Base-by-base conservation (phyloP, 2,329 filamentous ascomycete species). In the Geosmithia flava region DNA sequence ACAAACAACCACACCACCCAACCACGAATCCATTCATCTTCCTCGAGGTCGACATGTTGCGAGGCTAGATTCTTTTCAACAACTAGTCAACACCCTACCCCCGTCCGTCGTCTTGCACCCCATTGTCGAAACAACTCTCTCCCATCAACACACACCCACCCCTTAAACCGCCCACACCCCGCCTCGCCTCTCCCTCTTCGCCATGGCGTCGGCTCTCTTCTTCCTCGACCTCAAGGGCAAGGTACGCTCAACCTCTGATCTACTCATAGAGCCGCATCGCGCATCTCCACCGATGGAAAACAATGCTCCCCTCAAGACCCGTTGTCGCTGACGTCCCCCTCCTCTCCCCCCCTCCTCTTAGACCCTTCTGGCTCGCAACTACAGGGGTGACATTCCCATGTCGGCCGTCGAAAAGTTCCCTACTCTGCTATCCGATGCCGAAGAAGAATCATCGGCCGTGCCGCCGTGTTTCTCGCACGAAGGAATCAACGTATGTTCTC, bases 161-260 rank as follows among this genome's bases (percentile, higher is more conserved):
- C 49, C 50, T 47, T 52, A 37, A 37, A 37, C 33, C 33, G 13
- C 11, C n/a, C n/a, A n/a, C 51, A 53, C 48, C 50, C 52, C 55
- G 52, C 51, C 49, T 51, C 8, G 4, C 23, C 44, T 45, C 41
- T 27, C 23, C 23, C 44, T 45, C 41, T 40, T 59, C 68, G 75
- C 58, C 64, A 98, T 98, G 93, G 93, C 93, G 58, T 98, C 93
- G 52, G 93, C 93, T 55, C 66, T 98, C 61, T 98, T 98, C 79
- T 98, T 98, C 67, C 84, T 98, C 61, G 93, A 98, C 68, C 78
- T 98, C 57, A 98, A 98, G 88, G 93, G 93, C 87, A 98, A 98
- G 85, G 89, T 94, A 59, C 46, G 55, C 16, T 53, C 16, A n/a
- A 42, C 17, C 41, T 20, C 10, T 17, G 41, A 7, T 37, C 33